A percentile compares a stretch with the other conserved stretches of the same genome.
Conservation (phyloP, 805 yeast species). For the Brettanomyces sp. region DNA sequence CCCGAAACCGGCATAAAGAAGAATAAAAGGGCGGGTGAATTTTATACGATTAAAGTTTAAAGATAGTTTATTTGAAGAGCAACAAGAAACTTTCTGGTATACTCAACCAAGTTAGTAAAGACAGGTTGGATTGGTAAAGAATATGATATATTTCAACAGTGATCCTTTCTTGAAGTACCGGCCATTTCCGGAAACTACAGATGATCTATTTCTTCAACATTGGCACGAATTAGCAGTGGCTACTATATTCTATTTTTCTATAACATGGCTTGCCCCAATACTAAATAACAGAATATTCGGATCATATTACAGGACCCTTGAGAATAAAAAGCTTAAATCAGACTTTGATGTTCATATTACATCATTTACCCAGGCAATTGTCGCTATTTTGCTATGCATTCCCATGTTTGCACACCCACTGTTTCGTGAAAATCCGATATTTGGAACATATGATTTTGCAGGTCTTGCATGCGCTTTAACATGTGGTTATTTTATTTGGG, state of each 20-base stretch:
- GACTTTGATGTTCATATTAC: constrained; percentile 90
- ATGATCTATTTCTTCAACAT: constrained; percentile 40
- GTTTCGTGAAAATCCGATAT: constrained; percentile 39
- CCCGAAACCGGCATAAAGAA: too few relatives aligned
- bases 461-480: constrained; percentile 68
- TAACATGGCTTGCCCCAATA: constrained; percentile 45
- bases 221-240: constrained; percentile 68
- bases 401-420: constrained; percentile 58
- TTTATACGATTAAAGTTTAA: too few relatives aligned
- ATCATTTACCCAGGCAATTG: constrained; percentile 72
- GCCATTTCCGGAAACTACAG: constrained; percentile 39
- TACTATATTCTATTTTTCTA: constrained; percentile 46
- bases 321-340: constrained; percentile 35
- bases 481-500: constrained; percentile 90
- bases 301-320: constrained; percentile 38
- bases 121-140: background rate
- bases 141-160: constrained; percentile 16
- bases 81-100: too few relatives aligned
- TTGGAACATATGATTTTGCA: constrained; percentile 68
- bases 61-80: too few relatives aligned
- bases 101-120: too few relatives aligned
- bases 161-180: constrained; percentile 36
- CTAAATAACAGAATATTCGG: constrained; percentile 44
- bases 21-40: too few relatives aligned
- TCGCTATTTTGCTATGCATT: constrained; percentile 48